Percentiles rank a stretch among this genome's conserved stretches.
phyloP scores from a whole-genome alignment of 768 basidiomycete genomes.

The Rhodotorula diobovata region DNA sequence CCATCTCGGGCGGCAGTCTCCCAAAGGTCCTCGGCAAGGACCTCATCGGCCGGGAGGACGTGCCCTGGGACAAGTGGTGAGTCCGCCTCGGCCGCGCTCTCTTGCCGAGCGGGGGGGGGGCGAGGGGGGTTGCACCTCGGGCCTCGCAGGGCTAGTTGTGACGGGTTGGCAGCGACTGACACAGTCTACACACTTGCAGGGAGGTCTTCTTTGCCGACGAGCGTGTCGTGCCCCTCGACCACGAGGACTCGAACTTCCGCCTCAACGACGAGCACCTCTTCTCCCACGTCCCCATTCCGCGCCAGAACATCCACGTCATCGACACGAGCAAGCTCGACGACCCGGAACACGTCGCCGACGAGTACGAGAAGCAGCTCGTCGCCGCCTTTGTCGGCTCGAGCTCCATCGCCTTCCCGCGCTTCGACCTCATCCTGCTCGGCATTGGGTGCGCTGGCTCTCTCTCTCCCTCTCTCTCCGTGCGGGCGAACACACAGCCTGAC shows the following conservation, averaged over 20 bases:
- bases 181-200: constrained; percentile 53
- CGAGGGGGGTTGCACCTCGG: background rate
- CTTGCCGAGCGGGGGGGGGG: background rate
- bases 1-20: constrained; percentile 87
- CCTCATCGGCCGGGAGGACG: constrained; percentile 48
- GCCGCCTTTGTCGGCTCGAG: constrained; percentile 85
- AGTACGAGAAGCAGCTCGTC: constrained; percentile 63
- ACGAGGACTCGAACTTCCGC: constrained; percentile 85
- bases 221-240: constrained; percentile 85
- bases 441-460: constrained; percentile 64
- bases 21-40: constrained; percentile 53
- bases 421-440: constrained; percentile 94
- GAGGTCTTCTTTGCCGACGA: constrained; percentile 97
- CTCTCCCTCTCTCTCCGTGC: background rate
- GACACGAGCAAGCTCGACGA: constrained; percentile 52
- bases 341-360: constrained; percentile 52
- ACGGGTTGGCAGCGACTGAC: no score
- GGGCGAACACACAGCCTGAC: background rate
- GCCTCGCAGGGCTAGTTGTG: no score
- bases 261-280: constrained; percentile 71
- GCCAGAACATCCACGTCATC: constrained; percentile 74
- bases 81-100: constrained; percentile 37
- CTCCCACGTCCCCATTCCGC: constrained; percentile 73
- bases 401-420: constrained; percentile 90
- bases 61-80: constrained; percentile 93